Base-by-base conservation (phyloP, 257 asterid species). In the Voacanga thouarsii region DNA sequence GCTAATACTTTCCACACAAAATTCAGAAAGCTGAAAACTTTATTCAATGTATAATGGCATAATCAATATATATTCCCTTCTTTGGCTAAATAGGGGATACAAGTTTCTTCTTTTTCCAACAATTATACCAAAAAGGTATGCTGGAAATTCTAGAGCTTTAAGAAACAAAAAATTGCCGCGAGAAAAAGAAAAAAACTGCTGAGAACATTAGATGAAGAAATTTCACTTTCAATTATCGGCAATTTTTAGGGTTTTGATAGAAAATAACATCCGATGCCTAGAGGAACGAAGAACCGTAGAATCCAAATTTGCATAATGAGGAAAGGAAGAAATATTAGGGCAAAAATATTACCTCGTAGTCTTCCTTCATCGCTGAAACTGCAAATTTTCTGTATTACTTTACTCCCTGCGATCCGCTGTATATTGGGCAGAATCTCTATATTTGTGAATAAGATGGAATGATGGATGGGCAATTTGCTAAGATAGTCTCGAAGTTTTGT, bases 341-440 rank as follows among this genome's bases (percentile, higher is more conserved):
- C 64, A 67, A 9, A 45, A 41, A 28, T 8, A n/a, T 37, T 53
- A 85, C 88, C 82, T 85, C 84, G 67, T 79, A 82, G 57, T 82
- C 88, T 57, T 82, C 86, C 67, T 72, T 79, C 88, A 79, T 84
- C 73, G 81, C 77, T 59, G 80, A 75, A 73, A 50, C 26, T 14
- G 59, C 65, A 64, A 64, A 41, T 12, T 6, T 28, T 8, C 55
- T 68, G 24, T 19, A 24, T 65, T 18, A 6, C n/a, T 24, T 77
- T 41, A n/a, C 12, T n/a, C 76, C 1, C 10, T n/a, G 14, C 47
- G 5, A 6, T 11, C 49, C 57, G 26, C 59, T 53, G 59, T 2
- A 6, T 53, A 7, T 51, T 51, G 11, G 1, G 55, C 59, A 16
- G 71, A 65, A 18, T n/a, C n/a, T n/a, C n/a, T n/a, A n/a, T n/a